Percentiles rank a stretch among this genome's conserved stretches.
Conservation (phyloP, 495 filamentous ascomycete species). For the Cryomyces minteri region DNA sequence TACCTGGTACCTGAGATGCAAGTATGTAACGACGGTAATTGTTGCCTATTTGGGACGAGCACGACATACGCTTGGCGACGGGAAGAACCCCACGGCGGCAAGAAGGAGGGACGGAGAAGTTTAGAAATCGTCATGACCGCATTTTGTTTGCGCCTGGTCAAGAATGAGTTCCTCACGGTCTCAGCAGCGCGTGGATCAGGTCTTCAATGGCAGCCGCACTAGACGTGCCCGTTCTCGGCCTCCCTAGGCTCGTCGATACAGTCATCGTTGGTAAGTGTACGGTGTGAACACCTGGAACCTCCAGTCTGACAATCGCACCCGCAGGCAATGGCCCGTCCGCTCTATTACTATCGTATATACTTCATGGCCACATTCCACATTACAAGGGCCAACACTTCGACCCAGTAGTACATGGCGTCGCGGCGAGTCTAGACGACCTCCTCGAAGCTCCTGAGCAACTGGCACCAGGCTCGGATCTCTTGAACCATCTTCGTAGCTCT, state of each 20-base stretch:
- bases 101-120: too few relatives aligned
- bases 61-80: too few relatives aligned
- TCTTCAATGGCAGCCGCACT: constrained; percentile 13
- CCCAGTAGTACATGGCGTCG: constrained; percentile 36
- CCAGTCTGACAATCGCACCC: not conserved
- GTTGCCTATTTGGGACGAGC: too few relatives aligned
- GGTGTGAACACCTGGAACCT: not conserved
- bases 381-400: constrained; percentile 44
- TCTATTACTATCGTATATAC: constrained; percentile 47
- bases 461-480: constrained; percentile 20
- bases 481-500: constrained; percentile 41
- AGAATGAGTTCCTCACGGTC: not conserved
- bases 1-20: too few relatives aligned
- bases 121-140: not conserved
- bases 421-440: constrained; percentile 25
- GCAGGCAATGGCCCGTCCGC: constrained; percentile 46
- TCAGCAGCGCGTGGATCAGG: not conserved
- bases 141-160: not conserved
- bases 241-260: constrained; percentile 17
- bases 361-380: constrained; percentile 45
- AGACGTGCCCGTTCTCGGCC: too few relatives aligned
- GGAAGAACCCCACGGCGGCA: too few relatives aligned
- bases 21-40: too few relatives aligned
- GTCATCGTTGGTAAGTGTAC: constrained; percentile 18
- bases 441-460: constrained; percentile 27